Evolutionary conservation across 1,284 basidiomycete genomes (phyloP), one percentile per base, ranked within the genome.

Genomic region (Agroathelia rolfsii): DNA sequence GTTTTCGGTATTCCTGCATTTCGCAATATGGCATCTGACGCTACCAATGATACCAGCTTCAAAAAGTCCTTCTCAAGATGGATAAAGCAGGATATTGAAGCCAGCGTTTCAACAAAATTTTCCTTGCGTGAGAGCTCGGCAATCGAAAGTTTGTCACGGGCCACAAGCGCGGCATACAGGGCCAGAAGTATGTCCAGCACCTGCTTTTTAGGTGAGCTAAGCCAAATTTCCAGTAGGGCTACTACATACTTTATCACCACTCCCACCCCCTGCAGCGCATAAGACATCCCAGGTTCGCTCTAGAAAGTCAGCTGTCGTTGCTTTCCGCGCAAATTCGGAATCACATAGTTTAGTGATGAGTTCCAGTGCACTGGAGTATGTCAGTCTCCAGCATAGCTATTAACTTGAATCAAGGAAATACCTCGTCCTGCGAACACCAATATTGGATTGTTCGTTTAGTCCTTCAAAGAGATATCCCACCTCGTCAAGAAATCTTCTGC

Each of bases 401-500:
- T 25, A 18, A 19, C 7, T 6, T 21, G 3, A 21, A 21, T n/a
- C 9, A 24, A 25, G 28, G 22, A 35, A 43, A 26, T 26, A 74
- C 80, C 76, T 85, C 11, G 74, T 69, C 44, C 79, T 64, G 28
- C 73, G 64, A n/a, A 84, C 61, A 7, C 67, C 62, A 13, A 76
- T 44, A 4, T 64, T 58, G 10, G 63, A 65, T 9, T 58, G 59
- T 3, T 53, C 47, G 16, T 72, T 70, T 49, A 87, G 64, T 1
- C 83, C 82, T 50, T 87, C 83, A 35, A 85, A 77, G 3, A 87
- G 54, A 53, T 86, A 87, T 0, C 82, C 83, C 3, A 84, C 67
- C 45, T 86, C 83, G 39, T 87, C 83, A 28, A 83, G 50, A 45
- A 87, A 87, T 12, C 81, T 59, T 40, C 83, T 61, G 33, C 64